Evolutionary conservation across 352 stramenopile genomes (phyloP), one percentile per base, ranked within the genome.

Genomic region (Phytophthora boehmeriae): DNA sequence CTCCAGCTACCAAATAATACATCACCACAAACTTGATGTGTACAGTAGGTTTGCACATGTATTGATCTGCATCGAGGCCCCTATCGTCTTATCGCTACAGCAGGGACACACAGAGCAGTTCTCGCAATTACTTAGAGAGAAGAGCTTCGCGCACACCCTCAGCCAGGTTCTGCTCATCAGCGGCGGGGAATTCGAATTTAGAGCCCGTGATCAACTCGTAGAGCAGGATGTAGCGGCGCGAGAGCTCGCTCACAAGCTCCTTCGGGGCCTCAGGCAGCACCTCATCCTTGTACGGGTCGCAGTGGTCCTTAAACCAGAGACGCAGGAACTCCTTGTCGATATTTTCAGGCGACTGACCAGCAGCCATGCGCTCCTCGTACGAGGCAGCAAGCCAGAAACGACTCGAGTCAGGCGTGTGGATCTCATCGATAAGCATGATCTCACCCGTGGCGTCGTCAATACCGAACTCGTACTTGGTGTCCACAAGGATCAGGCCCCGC

Each of bases 291-390:
- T 99, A 99, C 36, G 97, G 98, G 78, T 99, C 97, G 75, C 98
- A 99, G 75, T 98, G 89, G 28, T 98, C 82, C 50, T 88, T 84
- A 80, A 98, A 99, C 98, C 98, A 99, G 35, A 98, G 81, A 52
- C 98, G 86, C 47, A 99, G 71, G 67, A 99, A 99, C 79, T 99
- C 98, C 86, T 99, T 99, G 79, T 99, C 98, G 60, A 99, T 99
- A 75, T 99, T 99, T 57, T 99, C 97, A 14, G 97, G 97, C 51
- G 98, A 96, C 48, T 92, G 73, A 5, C 91, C 92, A 5, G 72
- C 73, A 8, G 69, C 68, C 76, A 98, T 97, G 46, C 91, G 80
- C 62, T 92, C 68, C 41, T 96, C 80, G 68, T 98, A 98, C 23
- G 93, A 97, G 67, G 89, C 63, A 17, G 89, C 83, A 25, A 98